A percentile compares a stretch with the other conserved stretches of the same genome.
Evolutionary conservation across 2,329 filamentous ascomycete species (phyloP).

Genomic region (Epichloe sp.): DNA sequence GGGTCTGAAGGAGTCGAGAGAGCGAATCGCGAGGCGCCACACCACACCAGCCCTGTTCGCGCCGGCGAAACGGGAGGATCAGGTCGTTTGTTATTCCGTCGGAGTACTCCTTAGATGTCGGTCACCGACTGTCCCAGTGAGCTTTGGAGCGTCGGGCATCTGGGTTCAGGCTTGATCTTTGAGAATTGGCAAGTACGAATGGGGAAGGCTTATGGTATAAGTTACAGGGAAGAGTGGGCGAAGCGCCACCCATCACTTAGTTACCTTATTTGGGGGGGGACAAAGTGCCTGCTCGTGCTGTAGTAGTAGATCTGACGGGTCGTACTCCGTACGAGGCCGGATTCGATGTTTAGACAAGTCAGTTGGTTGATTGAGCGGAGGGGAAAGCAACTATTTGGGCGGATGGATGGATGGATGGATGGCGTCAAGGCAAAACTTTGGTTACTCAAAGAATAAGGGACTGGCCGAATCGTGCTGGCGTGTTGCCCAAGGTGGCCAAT

Average conservation of each 20-base stretch:
- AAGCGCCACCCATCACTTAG: not conserved
- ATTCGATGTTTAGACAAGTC: not conserved
- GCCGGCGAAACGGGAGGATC: not conserved
- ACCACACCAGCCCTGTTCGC: not conserved
- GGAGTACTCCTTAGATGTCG: too few relatives aligned
- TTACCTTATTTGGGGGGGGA: too few relatives aligned
- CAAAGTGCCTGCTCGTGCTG: too few relatives aligned
- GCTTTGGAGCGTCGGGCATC: not conserved
- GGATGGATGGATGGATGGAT: not conserved
- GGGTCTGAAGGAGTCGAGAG: not conserved
- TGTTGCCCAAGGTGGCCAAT: not conserved
- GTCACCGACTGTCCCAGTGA: not conserved
- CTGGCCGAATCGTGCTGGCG: too few relatives aligned
- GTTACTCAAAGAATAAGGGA: not conserved
- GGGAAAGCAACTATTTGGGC: too few relatives aligned
- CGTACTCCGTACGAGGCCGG: not conserved
- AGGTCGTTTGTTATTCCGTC: not conserved
- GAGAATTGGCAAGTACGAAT: not conserved
- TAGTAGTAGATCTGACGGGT: not conserved
- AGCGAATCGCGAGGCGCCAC: slow-evolving; percentile 2
- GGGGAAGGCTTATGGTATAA: not conserved
- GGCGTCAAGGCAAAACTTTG: not conserved
- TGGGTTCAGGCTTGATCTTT: not conserved
- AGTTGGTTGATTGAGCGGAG: not conserved
- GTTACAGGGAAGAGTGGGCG: not conserved